Percentiles rank a stretch among this genome's conserved stretches.
Conservation (phyloP, 2,329 filamentous ascomycete species). For the Pseudocercospora vitis region DNA sequence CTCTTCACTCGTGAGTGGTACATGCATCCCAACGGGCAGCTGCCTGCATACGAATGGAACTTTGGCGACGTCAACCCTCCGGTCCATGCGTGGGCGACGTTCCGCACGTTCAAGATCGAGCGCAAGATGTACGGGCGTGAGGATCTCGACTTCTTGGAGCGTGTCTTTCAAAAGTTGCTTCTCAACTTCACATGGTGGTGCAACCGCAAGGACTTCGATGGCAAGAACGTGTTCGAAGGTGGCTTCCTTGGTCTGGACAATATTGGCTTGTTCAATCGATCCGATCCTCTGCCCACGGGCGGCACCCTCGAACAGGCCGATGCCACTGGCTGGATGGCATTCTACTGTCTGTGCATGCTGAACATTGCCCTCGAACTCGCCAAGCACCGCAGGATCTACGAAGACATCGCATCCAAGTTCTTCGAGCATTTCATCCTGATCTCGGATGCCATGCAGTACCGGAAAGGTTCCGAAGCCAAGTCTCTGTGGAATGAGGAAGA, state of each 20-base stretch:
- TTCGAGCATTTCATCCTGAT: conserved; percentile 99
- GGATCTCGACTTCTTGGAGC: conserved; percentile 91
- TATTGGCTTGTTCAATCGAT: conserved; percentile 95
- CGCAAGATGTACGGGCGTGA: conserved; percentile 94
- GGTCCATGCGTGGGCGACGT: conserved; percentile 93
- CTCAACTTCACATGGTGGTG: conserved; percentile 99
- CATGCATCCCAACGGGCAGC: conserved; percentile 94
- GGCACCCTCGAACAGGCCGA: conserved; percentile 94
- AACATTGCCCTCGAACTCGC: conserved; percentile 94
- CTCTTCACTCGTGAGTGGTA: conserved; percentile 97
- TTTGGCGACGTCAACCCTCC: conserved; percentile 96
- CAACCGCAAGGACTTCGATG: conserved; percentile 89
- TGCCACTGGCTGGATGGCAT: conserved; percentile 98
- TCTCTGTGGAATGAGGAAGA: conserved; percentile 96
- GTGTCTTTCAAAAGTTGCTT: conserved; percentile 92
- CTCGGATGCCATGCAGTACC: conserved; percentile 86
- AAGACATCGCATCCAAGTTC: conserved; percentile 96
- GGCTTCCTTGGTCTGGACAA: conserved; percentile 96
- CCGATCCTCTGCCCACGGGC: conserved; percentile 88
- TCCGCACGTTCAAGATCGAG: conserved; percentile 97
- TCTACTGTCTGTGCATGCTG: conserved; percentile 94
- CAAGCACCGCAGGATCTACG: conserved; percentile 91
- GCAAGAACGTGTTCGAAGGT: conserved; percentile 96
- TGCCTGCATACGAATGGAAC: conserved; percentile 95
- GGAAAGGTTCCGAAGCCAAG: conserved; percentile 68